A percentile compares a stretch with the other conserved stretches of the same genome.
Evolutionary conservation across 2,329 filamentous ascomycete species (phyloP).

Genomic region (Biscogniauxia marginata): DNA sequence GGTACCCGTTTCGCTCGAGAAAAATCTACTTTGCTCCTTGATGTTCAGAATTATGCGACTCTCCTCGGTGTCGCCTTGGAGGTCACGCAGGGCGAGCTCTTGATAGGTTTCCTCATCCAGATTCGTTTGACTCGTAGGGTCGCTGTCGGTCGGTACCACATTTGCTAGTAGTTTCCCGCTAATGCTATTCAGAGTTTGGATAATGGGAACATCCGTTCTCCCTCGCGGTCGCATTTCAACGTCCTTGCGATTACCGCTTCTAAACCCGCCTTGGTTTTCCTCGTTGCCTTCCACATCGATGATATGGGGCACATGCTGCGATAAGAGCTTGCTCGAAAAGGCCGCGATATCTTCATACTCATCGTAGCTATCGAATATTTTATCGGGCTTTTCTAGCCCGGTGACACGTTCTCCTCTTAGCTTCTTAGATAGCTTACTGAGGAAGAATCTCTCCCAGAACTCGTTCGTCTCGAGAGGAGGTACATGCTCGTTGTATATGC

Average conservation of each 20-base stretch:
- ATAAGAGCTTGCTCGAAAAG: conserved; percentile 52
- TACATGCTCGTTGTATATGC: conserved; percentile 90
- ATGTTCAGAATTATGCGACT: conserved; percentile 82
- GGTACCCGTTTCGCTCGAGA: conserved; percentile 58
- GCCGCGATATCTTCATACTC: conserved; percentile 63
- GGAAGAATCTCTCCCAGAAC: conserved; percentile 95
- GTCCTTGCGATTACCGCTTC: conserved; percentile 80
- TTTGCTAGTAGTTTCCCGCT: conserved; percentile 93
- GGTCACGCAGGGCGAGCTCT: conserved; percentile 74
- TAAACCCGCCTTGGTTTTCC: conserved; percentile 84
- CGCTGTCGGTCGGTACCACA: conserved; percentile 75
- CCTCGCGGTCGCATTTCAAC: conserved; percentile 77
- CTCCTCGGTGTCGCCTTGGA: conserved; percentile 71
- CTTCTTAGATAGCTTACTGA: conserved; percentile 86
- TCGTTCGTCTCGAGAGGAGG: conserved; percentile 74
- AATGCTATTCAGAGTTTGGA: conserved; percentile 83
- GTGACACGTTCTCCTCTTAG: conserved; percentile 84
- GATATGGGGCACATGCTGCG: conserved; percentile 76
- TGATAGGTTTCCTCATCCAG: conserved; percentile 72
- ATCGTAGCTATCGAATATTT: conserved; percentile 83
- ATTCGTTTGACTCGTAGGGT: conserved; percentile 62
- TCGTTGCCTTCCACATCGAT: conserved; percentile 94
- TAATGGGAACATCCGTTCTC: conserved; percentile 77
- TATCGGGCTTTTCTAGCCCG: conserved; percentile 73
- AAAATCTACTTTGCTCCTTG: conserved; percentile 82